A percentile compares a stretch with the other conserved stretches of the same genome.
phyloP scores from a whole-genome alignment of 2,329 filamentous ascomycete species.

The Penicillium olsonii region DNA sequence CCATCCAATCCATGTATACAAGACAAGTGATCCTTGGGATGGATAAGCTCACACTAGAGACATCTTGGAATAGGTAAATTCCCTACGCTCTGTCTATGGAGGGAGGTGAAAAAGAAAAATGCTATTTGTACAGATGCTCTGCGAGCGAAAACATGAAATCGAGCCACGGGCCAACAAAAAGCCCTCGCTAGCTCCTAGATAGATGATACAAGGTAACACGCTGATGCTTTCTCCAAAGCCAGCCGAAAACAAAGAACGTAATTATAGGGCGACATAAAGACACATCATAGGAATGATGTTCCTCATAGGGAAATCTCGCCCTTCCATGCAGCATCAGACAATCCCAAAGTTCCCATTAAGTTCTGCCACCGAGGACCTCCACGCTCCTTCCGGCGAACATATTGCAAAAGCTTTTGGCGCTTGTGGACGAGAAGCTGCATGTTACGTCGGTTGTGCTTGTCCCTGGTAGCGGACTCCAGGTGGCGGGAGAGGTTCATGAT shows the following conservation, averaged over 20 bases:
- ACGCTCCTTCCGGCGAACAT: constrained; percentile 85
- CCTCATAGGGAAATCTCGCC: constrained; percentile 76
- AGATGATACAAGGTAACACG: constrained; percentile 13
- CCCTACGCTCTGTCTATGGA: neutral
- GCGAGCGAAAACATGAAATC: constrained; percentile 3
- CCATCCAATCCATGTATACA: no score
- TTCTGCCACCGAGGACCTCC: constrained; percentile 89
- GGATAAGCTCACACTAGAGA: no score
- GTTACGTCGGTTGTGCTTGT: constrained; percentile 94
- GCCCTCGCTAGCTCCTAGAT: constrained; percentile 11
- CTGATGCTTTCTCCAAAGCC: constrained; percentile 15
- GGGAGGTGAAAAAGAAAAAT: constrained; percentile 16
- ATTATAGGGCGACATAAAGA: constrained; percentile 7
- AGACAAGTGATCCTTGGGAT: no score
- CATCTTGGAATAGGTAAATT: no score
- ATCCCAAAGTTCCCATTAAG: constrained; percentile 77
- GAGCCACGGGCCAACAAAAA: constrained; percentile 9
- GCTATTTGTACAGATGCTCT: constrained; percentile 29
- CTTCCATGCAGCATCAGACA: constrained; percentile 87
- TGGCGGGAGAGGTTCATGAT: constrained; percentile 78
- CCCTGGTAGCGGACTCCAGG: constrained; percentile 71
- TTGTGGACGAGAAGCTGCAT: constrained; percentile 81
- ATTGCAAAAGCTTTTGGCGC: constrained; percentile 83
- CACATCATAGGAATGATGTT: constrained; percentile 16
- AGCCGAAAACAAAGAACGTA: constrained; percentile 2